Evolutionary conservation across 768 basidiomycete species (phyloP), one percentile per base, ranked within the genome.

Genomic region (Pleurotus tuber-regium): DNA sequence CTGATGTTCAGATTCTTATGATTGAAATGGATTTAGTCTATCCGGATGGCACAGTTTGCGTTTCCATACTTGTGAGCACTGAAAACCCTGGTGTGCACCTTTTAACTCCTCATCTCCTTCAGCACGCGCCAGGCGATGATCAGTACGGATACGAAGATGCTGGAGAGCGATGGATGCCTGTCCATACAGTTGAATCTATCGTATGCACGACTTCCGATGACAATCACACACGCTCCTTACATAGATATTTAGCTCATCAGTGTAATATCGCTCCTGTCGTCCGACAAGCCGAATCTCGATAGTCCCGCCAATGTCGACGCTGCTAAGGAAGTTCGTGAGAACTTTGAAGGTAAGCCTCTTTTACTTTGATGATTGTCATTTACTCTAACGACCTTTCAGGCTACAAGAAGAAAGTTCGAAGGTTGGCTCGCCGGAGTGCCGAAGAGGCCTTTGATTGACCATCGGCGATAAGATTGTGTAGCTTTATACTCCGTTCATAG

Each of bases 301-400:
- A 95, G 93, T 56, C 95, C 95, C 2, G 95, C 95, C 4, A 98
- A 98, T 59, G 88, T 98, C 11, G 94, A 98, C 62, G 95, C 97
- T 0, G 96, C 97, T 18, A 92, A 92, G 63, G 85, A 94, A 65
- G 79, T 90, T 29, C 79, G 89, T 57, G 82, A 75, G 23, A 79
- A 89, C 61, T 65, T 76, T 16, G 69, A 74, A 43, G 74, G 89
- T 88, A 61, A 21, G 80, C 65, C 1, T 33, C n/a, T 8, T 19
- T 31, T 36, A 21, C 8, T 10, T 21, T 52, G 43, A 4, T 26
- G n/a, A 16, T 46, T 31, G 43, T 35, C 50, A 41, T 10, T 50
- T 19, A 55, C 54, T 62, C 52, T 53, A 66, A 31, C 52, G 61
- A 31, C 60, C 59, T 57, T 50, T 63, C 59, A 89, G 92, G 65